Conservation (phyloP, 2,329 filamentous ascomycete genomes). For the Penicillium sp. region DNA sequence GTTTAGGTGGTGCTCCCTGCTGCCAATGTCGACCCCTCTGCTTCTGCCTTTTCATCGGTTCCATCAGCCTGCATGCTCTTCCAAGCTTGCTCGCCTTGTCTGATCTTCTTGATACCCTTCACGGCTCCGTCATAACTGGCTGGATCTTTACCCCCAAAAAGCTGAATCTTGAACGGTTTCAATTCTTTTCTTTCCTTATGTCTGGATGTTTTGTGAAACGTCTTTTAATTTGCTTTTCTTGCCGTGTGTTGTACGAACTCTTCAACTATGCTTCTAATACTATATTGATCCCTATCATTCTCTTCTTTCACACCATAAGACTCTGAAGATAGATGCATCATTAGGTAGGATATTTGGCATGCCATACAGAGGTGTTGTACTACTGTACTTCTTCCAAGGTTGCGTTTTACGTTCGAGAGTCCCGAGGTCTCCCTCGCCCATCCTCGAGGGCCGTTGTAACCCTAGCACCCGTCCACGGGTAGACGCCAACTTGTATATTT, state of each 20-base stretch:
- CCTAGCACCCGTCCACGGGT: too few relatives aligned
- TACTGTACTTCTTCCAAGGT: neutral
- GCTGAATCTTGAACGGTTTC: slow-evolving; percentile 20
- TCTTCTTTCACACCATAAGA: slow-evolving; percentile 8
- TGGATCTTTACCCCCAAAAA: slow-evolving; percentile 27
- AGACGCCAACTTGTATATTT: too few relatives aligned
- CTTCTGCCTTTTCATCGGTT: slow-evolving; percentile 7
- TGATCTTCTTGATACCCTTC: slow-evolving; percentile 44
- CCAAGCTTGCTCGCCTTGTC: slow-evolving; percentile 22
- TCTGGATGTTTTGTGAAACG: slow-evolving; percentile 13
- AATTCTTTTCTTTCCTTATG: slow-evolving; percentile 13
- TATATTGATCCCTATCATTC: slow-evolving; percentile 7
- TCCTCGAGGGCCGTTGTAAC: too few relatives aligned
- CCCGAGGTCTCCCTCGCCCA: too few relatives aligned
- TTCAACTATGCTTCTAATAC: slow-evolving; percentile 28
- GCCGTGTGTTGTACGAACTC: slow-evolving; percentile 22
- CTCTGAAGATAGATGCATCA: slow-evolving; percentile 6
- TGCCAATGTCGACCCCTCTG: slow-evolving; percentile 2
- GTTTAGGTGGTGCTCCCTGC: slow-evolving; percentile 18
- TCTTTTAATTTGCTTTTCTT: slow-evolving; percentile 20
- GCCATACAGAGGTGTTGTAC: neutral
- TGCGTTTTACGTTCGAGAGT: too few relatives aligned
- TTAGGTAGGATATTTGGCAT: slow-evolving; percentile 4
- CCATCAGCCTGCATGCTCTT: neutral
- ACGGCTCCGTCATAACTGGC: slow-evolving; percentile 34